A percentile compares a stretch with the other conserved stretches of the same genome.
Evolutionary conservation across 1,284 basidiomycete genomes (phyloP).

Genomic region (Filobasidium uniguttulatum): DNA sequence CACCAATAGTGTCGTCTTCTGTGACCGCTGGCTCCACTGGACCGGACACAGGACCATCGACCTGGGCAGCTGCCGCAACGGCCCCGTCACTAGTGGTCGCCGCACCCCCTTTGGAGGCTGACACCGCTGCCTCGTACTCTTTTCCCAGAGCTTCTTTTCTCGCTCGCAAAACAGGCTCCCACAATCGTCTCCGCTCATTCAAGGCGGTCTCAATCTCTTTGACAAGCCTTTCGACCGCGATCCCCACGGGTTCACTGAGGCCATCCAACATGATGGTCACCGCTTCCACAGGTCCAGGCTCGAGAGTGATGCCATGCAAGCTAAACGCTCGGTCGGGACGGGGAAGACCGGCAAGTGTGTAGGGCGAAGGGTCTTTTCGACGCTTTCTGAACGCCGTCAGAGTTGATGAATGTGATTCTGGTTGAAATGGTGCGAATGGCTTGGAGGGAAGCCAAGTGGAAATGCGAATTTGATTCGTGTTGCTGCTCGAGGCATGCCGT

Average conservation of each 20-base stretch:
- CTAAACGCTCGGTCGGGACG: background rate
- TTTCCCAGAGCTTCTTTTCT: constrained; percentile 46
- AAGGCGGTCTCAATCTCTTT: background rate
- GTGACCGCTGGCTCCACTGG: too few relatives aligned
- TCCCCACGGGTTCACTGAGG: background rate
- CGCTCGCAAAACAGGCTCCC: background rate
- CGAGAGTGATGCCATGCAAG: background rate
- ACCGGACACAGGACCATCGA: too few relatives aligned
- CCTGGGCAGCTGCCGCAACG: too few relatives aligned
- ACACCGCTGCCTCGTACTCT: too few relatives aligned
- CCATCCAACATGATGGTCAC: constrained; percentile 1
- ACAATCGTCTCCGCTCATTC: background rate
- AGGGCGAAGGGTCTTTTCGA: background rate
- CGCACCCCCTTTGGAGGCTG: too few relatives aligned
- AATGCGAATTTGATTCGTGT: background rate
- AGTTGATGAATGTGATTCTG: background rate
- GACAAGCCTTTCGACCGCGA: background rate
- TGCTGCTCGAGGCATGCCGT: background rate
- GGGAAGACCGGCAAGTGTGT: background rate
- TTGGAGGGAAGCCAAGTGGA: constrained; percentile 5
- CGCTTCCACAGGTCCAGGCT: background rate
- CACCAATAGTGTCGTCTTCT: constrained; percentile 39
- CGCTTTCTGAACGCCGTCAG: background rate
- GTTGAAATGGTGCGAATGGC: background rate
- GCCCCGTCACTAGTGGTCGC: too few relatives aligned